Evolutionary conservation across 140 eudicot genomes (phyloP).

Genomic region (Senecio squalidus): DNA sequence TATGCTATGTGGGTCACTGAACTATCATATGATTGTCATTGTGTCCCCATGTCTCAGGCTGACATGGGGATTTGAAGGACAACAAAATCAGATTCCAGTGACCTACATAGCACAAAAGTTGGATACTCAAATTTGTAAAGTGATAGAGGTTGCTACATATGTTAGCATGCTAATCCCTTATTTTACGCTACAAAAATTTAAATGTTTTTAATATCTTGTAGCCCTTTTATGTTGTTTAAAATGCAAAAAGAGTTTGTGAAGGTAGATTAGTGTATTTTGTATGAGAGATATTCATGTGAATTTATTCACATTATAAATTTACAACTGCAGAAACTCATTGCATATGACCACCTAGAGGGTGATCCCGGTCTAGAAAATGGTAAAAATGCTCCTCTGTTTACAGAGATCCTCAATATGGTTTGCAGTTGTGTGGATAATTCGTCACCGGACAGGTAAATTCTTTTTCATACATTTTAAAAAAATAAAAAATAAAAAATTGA

Average conservation of each 20-base stretch:
- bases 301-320: constrained; percentile 12
- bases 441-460: constrained; percentile 80
- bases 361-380: constrained; percentile 99
- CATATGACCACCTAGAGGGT: constrained; percentile 92
- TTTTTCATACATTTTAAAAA: background rate
- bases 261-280: constrained; percentile 7
- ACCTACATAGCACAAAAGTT: background rate
- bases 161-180: too few relatives aligned
- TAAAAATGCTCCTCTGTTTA: constrained; percentile 60
- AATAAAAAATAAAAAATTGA: too few relatives aligned
- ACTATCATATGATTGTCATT: too few relatives aligned
- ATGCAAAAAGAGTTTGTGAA: constrained; percentile 14
- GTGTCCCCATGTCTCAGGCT: too few relatives aligned
- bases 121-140: too few relatives aligned
- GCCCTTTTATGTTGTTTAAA: background rate
- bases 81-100: too few relatives aligned
- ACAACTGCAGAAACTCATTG: constrained; percentile 87
- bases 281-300: constrained; percentile 11
- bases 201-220: background rate
- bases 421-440: constrained; percentile 93
- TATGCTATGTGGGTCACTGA: too few relatives aligned
- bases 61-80: too few relatives aligned
- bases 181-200: constrained; percentile 11
- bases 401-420: constrained; percentile 83
- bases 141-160: too few relatives aligned